Evolutionary conservation across 2,329 filamentous ascomycete species (phyloP), one percentile per base, ranked within the genome.

Genomic region (Grosmannia penicillata): DNA sequence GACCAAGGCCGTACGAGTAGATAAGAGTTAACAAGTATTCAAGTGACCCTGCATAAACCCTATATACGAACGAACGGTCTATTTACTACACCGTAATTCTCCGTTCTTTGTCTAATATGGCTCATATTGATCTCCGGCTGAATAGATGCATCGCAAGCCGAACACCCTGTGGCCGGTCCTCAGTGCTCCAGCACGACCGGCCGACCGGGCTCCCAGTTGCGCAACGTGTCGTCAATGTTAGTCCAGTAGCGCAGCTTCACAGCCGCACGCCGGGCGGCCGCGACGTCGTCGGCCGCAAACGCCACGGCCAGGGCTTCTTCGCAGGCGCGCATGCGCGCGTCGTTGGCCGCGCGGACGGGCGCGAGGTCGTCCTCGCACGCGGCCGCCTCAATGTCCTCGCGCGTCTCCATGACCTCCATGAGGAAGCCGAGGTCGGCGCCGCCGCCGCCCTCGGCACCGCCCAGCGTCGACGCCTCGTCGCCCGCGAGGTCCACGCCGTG

Each of bases 191-290:
- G 48, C 32, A 72, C 65, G 38, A 69, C 54, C 7, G 61, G 62
- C 61, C 75, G 79, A 6, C 85, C 87, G 50, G 67, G 74, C 65
- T 94, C 85, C 87, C 89, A 95, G 45, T 78, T 73, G 53, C 80
- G 66, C 51, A 95, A 62, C 33, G 77, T 82, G 57, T 93, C 81
- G 45, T 75, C 70, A 44, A 96, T 78, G 58, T 87, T 94, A 40
- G 81, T 70, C 89, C 89, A 95, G 63, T 95, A 96, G 56, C 85
- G 67, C 61, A 95, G 59, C 56, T 72, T 67, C 2, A 94, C 75
- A 33, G 78, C 77, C 68, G 93, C 84, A 43, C 54, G 58, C 59
- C 71, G 76, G 14, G 86, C 89, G 8, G 45, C 59, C 29, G 76
- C 68, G 53, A 89, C 73, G 35, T 79, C 81, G 8, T 56, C 50